Conservation (phyloP, 148 eudicot species). For the Amaranthus palmeri region DNA sequence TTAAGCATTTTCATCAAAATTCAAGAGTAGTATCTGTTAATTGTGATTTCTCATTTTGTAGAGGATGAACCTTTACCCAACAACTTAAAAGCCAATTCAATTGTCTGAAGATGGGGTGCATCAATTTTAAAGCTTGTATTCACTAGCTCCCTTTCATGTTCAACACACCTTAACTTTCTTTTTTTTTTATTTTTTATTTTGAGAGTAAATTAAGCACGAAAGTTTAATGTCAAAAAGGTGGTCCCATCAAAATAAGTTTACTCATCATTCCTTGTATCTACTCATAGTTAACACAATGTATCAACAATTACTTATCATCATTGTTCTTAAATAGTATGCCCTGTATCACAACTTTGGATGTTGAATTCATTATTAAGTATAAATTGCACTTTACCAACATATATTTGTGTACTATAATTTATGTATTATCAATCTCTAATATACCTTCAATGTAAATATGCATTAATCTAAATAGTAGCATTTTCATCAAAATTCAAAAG, state of each 20-base stretch:
- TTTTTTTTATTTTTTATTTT: not conserved
- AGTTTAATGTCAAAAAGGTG: not conserved
- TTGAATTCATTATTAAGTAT: slow-evolving; percentile 57
- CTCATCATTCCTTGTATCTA: slow-evolving; percentile 1
- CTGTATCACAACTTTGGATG: slow-evolving; percentile 67
- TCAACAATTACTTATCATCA: slow-evolving; percentile 47
- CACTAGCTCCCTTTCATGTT: not conserved
- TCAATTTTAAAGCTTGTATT: not conserved
- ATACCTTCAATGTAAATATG: slow-evolving; percentile 14
- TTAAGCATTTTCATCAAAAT: slow-evolving; percentile 14
- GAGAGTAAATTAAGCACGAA: not conserved
- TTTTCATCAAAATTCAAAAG: slow-evolving; percentile 12
- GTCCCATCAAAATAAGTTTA: not conserved
- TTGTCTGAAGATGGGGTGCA: slow-evolving; percentile 11
- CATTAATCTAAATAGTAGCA: slow-evolving; percentile 15
- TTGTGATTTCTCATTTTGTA: slow-evolving; percentile 7
- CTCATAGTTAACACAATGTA: slow-evolving; percentile 7
- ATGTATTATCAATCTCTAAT: slow-evolving; percentile 23
- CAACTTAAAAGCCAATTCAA: slow-evolving; percentile 23
- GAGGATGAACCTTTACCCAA: slow-evolving; percentile 21
- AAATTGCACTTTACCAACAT: slow-evolving; percentile 30
- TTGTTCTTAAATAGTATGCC: slow-evolving; percentile 31
- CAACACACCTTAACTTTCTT: not conserved
- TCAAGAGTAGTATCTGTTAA: slow-evolving; percentile 6
- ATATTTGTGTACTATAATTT: not conserved